Evolutionary conservation across 2,329 filamentous ascomycete species (phyloP), one percentile per base, ranked within the genome.

Genomic region (Phialophora verrucosa): DNA sequence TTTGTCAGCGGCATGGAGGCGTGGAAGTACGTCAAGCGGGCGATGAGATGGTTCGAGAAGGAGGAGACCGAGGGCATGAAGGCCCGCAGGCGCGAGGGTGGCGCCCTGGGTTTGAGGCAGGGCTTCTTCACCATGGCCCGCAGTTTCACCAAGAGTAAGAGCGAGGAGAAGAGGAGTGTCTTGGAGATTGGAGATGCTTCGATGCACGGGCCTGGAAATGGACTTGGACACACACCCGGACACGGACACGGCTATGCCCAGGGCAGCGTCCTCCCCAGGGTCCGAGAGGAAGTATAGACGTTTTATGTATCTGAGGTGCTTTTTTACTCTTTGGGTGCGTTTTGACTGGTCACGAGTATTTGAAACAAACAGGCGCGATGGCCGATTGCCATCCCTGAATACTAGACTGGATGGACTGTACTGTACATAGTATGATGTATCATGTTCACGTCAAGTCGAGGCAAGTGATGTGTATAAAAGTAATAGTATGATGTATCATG

Each of bases 1-100:
- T 91, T 91, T 76, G 83, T 91, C 23, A 55, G 53, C 0, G 86
- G 87, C 8, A 82, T 88, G 1, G 89, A 91, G 75, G 73, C 78
- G 0, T 91, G 87, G 85, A 91, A 91, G 75, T 89, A 83, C 76
- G 77, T 74, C 1, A 91, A 91, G 80, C 79, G 89, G 1, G 25
- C 53, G 17, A 55, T 35, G 53, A 71, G 75, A 20, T 75, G 73
- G 73, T 76, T 77, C 61, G 63, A 68, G 31, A 70, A 72, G 38
- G 74, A 73, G 50, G 73, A 75, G 61, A 74, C 74, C 17, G 74
- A 74, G 62, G 73, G 73, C 51, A 72, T 71, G 53, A 72, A 70
- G 56, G 72, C 69, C n/a, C 65, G 72, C 44, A 62, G 70, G 53
- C 71, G 69, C 61, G 70, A 67, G 56, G 32, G 35, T 6, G 31